phyloP scores from a whole-genome alignment of 2,329 filamentous ascomycete genomes.

The Neofusicoccum parvum region DNA sequence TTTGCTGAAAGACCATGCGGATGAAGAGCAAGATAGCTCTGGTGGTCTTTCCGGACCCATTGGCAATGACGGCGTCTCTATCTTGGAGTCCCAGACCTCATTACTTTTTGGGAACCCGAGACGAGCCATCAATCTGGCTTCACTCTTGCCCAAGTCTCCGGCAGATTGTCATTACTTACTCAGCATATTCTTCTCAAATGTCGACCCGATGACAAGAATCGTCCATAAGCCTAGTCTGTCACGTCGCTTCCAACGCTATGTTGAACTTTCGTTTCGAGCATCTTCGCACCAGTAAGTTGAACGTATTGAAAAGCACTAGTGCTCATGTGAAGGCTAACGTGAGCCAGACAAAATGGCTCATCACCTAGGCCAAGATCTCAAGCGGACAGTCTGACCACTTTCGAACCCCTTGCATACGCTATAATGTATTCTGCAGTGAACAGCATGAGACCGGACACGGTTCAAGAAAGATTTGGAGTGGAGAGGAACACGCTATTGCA shows the following conservation, averaged over 20 bases:
- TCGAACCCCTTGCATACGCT: conserved; percentile 37
- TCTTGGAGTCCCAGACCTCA: neutral
- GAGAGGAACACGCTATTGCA: conserved; percentile 35
- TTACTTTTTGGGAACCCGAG: neutral
- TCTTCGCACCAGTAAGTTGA: neutral
- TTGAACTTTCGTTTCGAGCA: conserved; percentile 2
- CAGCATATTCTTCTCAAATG: conserved; percentile 37
- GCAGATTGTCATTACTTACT: conserved; percentile 37
- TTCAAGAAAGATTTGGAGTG: conserved; percentile 34
- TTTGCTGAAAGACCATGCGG: conserved; percentile 29
- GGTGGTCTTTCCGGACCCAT: neutral
- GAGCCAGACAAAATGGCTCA: neutral
- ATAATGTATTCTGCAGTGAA: conserved; percentile 41
- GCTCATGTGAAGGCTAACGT: neutral
- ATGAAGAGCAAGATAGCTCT: conserved; percentile 25
- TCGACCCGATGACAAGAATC: conserved; percentile 42
- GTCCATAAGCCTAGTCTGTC: conserved; percentile 37
- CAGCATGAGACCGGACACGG: conserved; percentile 33
- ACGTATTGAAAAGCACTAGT: neutral
- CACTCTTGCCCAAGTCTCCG: conserved; percentile 34
- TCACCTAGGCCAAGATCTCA: neutral
- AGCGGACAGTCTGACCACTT: neutral
- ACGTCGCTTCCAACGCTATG: conserved; percentile 33
- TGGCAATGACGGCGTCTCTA: neutral
- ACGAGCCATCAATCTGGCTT: conserved; percentile 4